Percentiles rank a stretch among this genome's conserved stretches.
These are phyloP conservation scores for Papilionanthe hybrid DNA, from an alignment of 116 monocot species.

Conservation along the genomic window DNA sequence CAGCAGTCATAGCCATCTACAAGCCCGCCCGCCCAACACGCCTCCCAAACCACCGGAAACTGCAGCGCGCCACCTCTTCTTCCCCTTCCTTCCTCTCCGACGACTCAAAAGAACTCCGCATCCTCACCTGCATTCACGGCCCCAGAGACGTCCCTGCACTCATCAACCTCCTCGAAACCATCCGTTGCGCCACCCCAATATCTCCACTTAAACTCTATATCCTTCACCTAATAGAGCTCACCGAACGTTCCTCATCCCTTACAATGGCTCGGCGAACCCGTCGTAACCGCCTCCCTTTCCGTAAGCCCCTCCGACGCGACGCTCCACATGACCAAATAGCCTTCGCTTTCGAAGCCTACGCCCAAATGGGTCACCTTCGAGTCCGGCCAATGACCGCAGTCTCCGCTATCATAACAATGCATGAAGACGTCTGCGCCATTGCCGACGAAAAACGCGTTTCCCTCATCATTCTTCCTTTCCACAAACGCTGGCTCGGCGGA, in stretches of 20 bases:
- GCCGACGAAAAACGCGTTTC: conserved; percentile 13
- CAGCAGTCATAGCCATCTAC: conserved; percentile 19
- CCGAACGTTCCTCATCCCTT: conserved; percentile 14
- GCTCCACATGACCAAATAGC: background rate
- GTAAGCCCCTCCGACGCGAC: background rate
- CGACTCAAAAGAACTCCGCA: background rate
- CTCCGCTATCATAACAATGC: conserved; percentile 8
- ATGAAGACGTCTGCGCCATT: conserved; percentile 11
- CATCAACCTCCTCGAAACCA: conserved; percentile 17
- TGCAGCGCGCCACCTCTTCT: background rate
- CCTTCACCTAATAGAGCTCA: conserved; percentile 19
- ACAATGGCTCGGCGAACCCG: conserved; percentile 9
- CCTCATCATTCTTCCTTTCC: conserved; percentile 10
- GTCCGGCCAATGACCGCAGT: conserved; percentile 14
- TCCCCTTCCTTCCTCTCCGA: conserved; percentile 16
- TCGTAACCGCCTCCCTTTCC: conserved; percentile 12
- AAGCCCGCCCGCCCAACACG: conserved; percentile 14
- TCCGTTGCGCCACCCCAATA: background rate
- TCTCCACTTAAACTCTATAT: conserved; percentile 9
- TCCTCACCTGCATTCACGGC: conserved; percentile 20
- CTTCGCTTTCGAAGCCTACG: conserved; percentile 9
- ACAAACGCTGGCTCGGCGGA: conserved; percentile 5
- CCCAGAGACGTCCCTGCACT: conserved; percentile 12
- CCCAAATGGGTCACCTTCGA: background rate
- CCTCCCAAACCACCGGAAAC: conserved; percentile 13